Percentiles rank a stretch among this genome's conserved stretches.
Evolutionary conservation across 176 grass and related monocot genomes (phyloP).

Genomic region (Saccharum officinarum): DNA sequence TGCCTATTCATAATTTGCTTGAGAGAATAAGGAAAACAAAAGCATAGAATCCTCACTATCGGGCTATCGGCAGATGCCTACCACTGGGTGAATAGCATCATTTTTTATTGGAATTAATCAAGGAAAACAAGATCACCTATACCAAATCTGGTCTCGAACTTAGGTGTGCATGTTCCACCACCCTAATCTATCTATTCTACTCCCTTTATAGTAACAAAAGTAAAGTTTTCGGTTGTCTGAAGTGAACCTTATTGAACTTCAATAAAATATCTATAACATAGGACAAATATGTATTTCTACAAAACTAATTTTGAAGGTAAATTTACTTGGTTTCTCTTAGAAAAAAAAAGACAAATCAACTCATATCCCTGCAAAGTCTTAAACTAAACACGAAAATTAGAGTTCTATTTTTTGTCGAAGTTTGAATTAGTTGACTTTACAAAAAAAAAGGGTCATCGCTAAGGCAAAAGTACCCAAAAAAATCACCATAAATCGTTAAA

Average conservation of each 20-base stretch:
- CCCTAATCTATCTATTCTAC: no score
- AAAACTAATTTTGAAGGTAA: neutral
- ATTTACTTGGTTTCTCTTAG: neutral
- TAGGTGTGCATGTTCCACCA: no score
- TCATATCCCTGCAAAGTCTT: neutral
- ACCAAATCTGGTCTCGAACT: no score
- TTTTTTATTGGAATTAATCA: no score
- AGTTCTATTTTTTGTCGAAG: neutral
- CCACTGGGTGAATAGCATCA: no score
- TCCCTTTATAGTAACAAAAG: neutral
- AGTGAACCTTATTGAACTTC: neutral
- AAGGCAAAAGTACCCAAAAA: neutral
- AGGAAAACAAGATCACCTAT: no score
- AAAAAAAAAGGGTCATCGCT: neutral
- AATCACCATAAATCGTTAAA: neutral
- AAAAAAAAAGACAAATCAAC: neutral
- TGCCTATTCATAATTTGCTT: no score
- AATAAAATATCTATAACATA: neutral
- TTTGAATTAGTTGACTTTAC: neutral
- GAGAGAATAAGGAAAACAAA: no score
- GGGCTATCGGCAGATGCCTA: no score
- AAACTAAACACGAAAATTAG: neutral
- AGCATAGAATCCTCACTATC: no score
- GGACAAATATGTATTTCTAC: neutral
- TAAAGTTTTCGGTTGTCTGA: neutral